Evolutionary conservation across 2,329 filamentous ascomycete species (phyloP), one percentile per base, ranked within the genome.

Genomic region (Neonectria punicea): DNA sequence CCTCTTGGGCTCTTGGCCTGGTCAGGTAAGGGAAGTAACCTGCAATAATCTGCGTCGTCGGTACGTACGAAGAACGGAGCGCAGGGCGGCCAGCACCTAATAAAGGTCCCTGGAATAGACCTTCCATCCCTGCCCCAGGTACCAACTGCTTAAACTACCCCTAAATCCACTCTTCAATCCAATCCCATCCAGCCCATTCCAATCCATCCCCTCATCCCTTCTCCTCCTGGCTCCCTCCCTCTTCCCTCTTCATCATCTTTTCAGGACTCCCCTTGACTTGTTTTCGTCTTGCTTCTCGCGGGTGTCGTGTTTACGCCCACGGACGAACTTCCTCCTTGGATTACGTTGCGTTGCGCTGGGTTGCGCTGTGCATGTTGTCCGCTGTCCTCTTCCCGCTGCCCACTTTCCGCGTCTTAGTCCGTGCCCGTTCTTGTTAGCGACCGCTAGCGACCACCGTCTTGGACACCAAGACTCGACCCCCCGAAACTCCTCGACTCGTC

Each of bases 101-200:
- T 14, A 36, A 36, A 36, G 34, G 11, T 36, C 16, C 34, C 34
- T 13, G 32, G 32, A 34, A 34, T 34, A 34, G 32, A 10, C 32
- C 32, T 46, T 9, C 43, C 20, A 20, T 22, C 43, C 10, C 43
- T 34, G 34, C 53, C 36, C 25, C 5, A 25, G 25, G 25, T 32
- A 14, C 20, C 51, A 25, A 6, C 51, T 54, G 32, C 25, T 9
- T 13, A 22, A 49, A 46, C 47, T 59, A 36, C 61, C 57, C 61
- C 57, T 55, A 60, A 64, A 60, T 63, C 49, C 54, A 63, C 32
- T 25, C 46, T 28, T 49, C 34, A 72, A 63, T 68, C 62, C 64
- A 73, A 70, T 50, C 63, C 68, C 39, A 68, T 53, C 56, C 61
- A 53, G 53, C 58, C 60, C 69, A 69, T 73, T 71, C 70, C 68